These are phyloP conservation scores for Lepraria neglecta DNA, from an alignment of 495 filamentous ascomycete species.

Conservation along the genomic window DNA sequence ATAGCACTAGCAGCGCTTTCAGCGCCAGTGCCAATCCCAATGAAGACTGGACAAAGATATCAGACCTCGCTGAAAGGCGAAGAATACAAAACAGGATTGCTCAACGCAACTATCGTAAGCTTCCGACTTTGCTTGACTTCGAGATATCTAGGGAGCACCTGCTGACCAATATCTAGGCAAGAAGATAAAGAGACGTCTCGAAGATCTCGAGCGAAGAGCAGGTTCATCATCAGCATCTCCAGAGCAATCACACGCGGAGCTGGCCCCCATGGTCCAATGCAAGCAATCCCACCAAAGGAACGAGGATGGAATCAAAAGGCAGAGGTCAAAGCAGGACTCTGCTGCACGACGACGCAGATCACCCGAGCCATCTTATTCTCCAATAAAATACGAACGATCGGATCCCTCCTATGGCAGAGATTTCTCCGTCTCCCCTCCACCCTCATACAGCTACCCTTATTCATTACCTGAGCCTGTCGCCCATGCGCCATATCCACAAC, in stretches of 20 bases:
- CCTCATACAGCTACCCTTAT: constrained; percentile 65
- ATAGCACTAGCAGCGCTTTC: constrained; percentile 90
- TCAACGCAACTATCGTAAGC: constrained; percentile 96
- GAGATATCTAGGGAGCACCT: constrained; percentile 5
- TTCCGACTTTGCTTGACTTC: constrained; percentile 4
- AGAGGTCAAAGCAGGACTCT: constrained; percentile 43
- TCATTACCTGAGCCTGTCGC: constrained; percentile 60
- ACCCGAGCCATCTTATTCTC: constrained; percentile 40
- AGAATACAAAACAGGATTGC: constrained; percentile 97
- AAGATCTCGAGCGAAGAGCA: constrained; percentile 90
- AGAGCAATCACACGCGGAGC: constrained; percentile 55
- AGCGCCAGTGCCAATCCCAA: constrained; percentile 93
- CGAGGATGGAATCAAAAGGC: constrained; percentile 45
- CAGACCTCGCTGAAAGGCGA: constrained; percentile 86
- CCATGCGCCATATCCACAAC: constrained; percentile 55
- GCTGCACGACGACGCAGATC: constrained; percentile 40
- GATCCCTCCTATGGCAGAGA: constrained; percentile 63
- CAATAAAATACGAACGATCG: constrained; percentile 41
- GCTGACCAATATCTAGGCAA: constrained; percentile 59
- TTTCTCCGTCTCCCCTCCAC: constrained; percentile 64
- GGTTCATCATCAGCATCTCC: constrained; percentile 71
- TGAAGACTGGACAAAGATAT: constrained; percentile 99
- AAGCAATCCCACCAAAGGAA: constrained; percentile 26
- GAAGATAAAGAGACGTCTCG: constrained; percentile 95
- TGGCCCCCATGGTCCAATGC: constrained; percentile 27